Conservation (phyloP, 345 rosid species). For the Hirschfeldia incana region DNA sequence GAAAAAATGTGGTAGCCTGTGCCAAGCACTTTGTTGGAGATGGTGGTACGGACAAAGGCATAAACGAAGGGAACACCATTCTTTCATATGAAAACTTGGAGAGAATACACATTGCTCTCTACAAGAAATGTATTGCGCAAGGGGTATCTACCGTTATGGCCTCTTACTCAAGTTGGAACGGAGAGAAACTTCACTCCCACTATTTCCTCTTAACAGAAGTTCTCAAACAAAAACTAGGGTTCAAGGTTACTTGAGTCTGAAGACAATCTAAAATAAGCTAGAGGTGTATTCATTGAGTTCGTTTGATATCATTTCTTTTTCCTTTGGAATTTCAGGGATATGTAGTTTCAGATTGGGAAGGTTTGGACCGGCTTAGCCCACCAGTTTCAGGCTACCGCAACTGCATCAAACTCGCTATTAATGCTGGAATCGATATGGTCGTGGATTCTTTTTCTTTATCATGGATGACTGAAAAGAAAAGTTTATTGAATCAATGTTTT, state of each 20-base stretch:
- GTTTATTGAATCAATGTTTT: too few relatives aligned
- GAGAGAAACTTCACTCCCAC: constrained; percentile 58
- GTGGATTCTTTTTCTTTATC: too few relatives aligned
- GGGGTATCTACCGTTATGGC: constrained; percentile 89
- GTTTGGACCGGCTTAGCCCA: constrained; percentile 18
- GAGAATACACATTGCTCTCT: too few relatives aligned
- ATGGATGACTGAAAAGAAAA: too few relatives aligned
- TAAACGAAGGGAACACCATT: constrained; percentile 78
- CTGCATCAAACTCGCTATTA: too few relatives aligned
- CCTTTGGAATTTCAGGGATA: constrained; percentile 51
- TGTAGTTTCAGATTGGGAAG: constrained; percentile 83
- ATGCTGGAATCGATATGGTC: too few relatives aligned
- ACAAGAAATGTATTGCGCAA: constrained; percentile 53
- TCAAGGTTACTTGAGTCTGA: constrained; percentile 46
- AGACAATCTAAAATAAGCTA: neutral
- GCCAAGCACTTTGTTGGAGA: constrained; percentile 97
- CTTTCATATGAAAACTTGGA: constrained; percentile 33
- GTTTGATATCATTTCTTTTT: too few relatives aligned
- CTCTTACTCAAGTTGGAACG: constrained; percentile 86
- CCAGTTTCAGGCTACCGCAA: too few relatives aligned
- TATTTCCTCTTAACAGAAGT: constrained; percentile 70
- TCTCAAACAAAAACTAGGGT: constrained; percentile 73
- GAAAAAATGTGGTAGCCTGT: constrained; percentile 76
- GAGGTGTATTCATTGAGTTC: neutral
- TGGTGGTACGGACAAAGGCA: constrained; percentile 77